Evolutionary conservation across 768 basidiomycete genomes (phyloP).

Genomic region (Boletus reticuloceps): DNA sequence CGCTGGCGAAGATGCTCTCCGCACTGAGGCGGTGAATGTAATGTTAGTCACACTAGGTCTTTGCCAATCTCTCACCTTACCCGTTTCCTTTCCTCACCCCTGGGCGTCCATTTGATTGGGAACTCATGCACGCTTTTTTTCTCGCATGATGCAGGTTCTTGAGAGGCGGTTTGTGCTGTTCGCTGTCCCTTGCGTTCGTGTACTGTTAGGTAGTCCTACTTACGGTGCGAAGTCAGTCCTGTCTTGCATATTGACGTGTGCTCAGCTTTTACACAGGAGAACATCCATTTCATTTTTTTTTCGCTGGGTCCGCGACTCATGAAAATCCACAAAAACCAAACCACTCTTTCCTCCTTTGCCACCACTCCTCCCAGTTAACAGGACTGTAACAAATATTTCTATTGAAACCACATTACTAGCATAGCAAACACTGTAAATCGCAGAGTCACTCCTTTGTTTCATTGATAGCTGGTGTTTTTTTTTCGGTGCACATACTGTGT

Average conservation of each 20-base stretch:
- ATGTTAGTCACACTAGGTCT: conserved; percentile 25
- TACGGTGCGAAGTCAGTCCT: conserved; percentile 37
- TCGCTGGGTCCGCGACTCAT: conserved; percentile 27
- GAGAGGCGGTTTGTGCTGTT: conserved; percentile 24
- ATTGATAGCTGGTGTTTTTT: conserved; percentile 12
- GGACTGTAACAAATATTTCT: conserved; percentile 32
- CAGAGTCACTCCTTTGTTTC: conserved; percentile 29
- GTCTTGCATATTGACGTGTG: conserved; percentile 20
- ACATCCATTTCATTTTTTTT: neutral
- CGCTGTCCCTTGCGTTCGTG: conserved; percentile 39
- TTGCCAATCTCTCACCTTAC: conserved; percentile 2
- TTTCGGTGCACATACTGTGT: conserved; percentile 24
- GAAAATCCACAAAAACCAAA: conserved; percentile 20
- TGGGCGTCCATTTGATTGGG: conserved; percentile 10
- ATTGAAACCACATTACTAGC: conserved; percentile 20
- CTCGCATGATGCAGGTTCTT: conserved; percentile 31
- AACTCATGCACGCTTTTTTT: conserved; percentile 20
- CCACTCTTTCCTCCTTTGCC: conserved; percentile 22
- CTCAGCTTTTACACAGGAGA: conserved; percentile 21
- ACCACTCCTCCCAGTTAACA: conserved; percentile 14
- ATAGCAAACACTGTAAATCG: conserved; percentile 27
- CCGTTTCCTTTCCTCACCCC: neutral
- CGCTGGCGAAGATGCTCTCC: conserved; percentile 89
- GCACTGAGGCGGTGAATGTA: conserved; percentile 61
- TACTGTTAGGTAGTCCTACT: conserved; percentile 55